Conservation (phyloP, 2,329 filamentous ascomycete genomes). For the Aureobasidium sp. region DNA sequence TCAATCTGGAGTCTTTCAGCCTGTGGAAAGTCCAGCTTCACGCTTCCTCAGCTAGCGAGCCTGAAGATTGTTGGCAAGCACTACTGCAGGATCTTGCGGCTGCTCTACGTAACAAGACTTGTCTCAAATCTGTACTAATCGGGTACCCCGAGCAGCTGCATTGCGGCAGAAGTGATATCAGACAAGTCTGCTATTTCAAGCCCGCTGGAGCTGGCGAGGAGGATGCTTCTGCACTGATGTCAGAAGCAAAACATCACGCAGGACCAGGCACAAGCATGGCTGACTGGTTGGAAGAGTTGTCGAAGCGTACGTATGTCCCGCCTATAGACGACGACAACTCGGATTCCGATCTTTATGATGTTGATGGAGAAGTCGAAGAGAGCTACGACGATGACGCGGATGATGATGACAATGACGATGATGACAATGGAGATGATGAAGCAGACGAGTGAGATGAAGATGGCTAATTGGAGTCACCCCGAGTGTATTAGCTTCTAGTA, state of each 20-base stretch:
- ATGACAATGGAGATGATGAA: neutral
- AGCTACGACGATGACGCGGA: neutral
- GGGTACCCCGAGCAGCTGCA: neutral
- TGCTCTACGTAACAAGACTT: neutral
- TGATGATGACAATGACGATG: neutral
- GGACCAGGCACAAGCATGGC: constrained; percentile 7
- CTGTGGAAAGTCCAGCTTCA: constrained; percentile 21
- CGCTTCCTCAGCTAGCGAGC: neutral
- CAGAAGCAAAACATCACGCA: constrained; percentile 1
- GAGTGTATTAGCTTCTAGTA: neutral
- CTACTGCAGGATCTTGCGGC: neutral
- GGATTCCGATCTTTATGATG: neutral
- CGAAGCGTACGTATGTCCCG: neutral
- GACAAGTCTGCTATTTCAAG: neutral
- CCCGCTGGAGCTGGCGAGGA: neutral
- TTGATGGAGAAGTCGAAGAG: neutral
- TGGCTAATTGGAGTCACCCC: neutral
- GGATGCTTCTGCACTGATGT: neutral
- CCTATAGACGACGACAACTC: neutral
- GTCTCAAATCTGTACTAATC: constrained; percentile 2
- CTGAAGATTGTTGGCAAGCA: neutral
- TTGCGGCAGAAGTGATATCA: neutral
- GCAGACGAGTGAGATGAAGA: neutral
- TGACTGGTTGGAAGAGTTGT: neutral
- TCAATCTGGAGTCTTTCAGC: constrained; percentile 20